Conservation (phyloP, 805 yeast species). For the Cyberlindnera xishuangbannaensis region DNA sequence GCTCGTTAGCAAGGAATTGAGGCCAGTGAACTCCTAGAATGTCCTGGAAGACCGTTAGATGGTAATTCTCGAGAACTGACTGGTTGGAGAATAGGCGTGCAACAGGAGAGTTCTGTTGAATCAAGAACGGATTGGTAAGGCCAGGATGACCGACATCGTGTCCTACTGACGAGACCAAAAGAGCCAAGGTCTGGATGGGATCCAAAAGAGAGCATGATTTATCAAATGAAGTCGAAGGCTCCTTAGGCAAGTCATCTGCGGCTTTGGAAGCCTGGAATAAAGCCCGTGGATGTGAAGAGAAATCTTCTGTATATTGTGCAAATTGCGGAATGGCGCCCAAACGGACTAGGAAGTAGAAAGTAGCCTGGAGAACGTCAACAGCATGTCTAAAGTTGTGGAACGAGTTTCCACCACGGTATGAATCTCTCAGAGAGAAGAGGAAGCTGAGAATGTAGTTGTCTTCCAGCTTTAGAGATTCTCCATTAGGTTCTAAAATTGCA, state of each 20-base stretch:
- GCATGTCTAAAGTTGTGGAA: conserved; percentile 97
- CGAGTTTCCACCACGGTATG: conserved; percentile 79
- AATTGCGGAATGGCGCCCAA: conserved; percentile 23
- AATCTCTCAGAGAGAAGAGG: conserved; percentile 62
- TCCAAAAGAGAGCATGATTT: conserved; percentile 15
- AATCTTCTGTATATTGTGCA: conserved; percentile 15
- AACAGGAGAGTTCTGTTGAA: conserved; percentile 54
- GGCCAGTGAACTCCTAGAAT: conserved; percentile 52
- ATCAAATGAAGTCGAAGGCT: conserved; percentile 10
- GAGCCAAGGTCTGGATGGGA: conserved; percentile 46
- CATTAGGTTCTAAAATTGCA: conserved; percentile 15
- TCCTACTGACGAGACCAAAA: conserved; percentile 80
- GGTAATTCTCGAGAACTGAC: conserved; percentile 80
- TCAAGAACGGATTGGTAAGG: conserved; percentile 72
- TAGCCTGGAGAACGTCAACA: conserved; percentile 89
- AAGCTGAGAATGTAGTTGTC: conserved; percentile 52
- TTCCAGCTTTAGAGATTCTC: conserved; percentile 12
- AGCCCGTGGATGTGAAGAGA: conserved; percentile 14
- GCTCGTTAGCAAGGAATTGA: conserved; percentile 20
- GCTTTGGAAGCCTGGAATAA: conserved; percentile 1
- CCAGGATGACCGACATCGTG: conserved; percentile 98
- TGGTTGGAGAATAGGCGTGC: conserved; percentile 54
- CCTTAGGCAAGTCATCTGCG: not conserved
- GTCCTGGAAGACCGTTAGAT: conserved; percentile 55
- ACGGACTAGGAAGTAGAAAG: conserved; percentile 52